Base-by-base conservation (phyloP, 768 basidiomycete species). In the Rhodocollybia butyracea region DNA sequence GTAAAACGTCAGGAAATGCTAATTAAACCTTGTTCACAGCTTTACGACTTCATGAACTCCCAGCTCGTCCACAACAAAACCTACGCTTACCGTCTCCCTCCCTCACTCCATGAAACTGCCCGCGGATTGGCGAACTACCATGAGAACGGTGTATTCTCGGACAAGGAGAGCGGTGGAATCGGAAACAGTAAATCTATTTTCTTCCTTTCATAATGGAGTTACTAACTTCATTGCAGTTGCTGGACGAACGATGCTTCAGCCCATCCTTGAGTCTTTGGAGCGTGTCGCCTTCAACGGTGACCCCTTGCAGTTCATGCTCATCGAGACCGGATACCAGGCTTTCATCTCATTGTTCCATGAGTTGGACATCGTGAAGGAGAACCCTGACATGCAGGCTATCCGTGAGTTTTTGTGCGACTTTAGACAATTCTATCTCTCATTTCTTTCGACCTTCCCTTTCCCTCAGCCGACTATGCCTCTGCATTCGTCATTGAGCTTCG, bases 311-410 rank as follows among this genome's bases (percentile, higher is more conserved):
- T 80, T 94, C 72, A 76, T 87, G 70, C 67, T 92, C 60, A 76
- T 91, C 61, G 83, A 89, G 72, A 85, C 86, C 15, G 89, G 89
- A 59, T 94, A 94, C 77, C 92, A 94, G 69, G 86, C 92, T 13
- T 91, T 95, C 81, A 85, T 94, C 64, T 92, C 90, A 3, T 78
- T 94, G 69, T 88, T 94, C 82, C 82, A 85, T 66, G 81, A 88
- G 69, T 82, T 89, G 19, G 88, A 87, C 55, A 71, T 87, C 54
- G 61, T 70, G 60, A 73, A 80, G 58, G 70, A 78, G 26, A 70
- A 83, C 65, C 86, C 88, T 1, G 79, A 86, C 52, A 68, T 86
- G 60, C 69, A 73, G 46, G 83, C 76, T 39, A 80, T 91, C 59
- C 86, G 88, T 90, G 65, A 66, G 88, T 82, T 24, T 12, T 46